Conservation (phyloP, 2,329 filamentous ascomycete species). For the Lasiodiplodia gonubiensis region DNA sequence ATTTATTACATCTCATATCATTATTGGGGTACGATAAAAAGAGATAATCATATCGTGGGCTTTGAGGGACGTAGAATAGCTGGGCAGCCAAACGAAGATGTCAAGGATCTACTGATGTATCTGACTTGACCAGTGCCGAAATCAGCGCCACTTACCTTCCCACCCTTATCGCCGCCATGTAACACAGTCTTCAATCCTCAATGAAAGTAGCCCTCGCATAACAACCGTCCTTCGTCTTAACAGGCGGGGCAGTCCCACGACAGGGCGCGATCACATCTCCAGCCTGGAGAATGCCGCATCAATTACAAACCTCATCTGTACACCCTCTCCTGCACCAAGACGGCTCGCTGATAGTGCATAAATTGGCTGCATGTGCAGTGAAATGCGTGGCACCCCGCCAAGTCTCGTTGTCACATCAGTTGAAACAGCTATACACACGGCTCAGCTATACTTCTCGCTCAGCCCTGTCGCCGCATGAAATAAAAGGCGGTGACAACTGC, state of each 20-base stretch:
- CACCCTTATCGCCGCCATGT: background rate
- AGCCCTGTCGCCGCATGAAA: background rate
- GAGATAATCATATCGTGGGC: background rate
- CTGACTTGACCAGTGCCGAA: background rate
- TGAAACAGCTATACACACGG: constrained; percentile 21
- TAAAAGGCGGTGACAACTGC: background rate
- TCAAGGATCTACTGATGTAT: background rate
- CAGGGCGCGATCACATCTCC: background rate
- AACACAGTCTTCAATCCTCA: too few relatives aligned
- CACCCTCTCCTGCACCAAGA: background rate
- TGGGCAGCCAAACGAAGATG: background rate
- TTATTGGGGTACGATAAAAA: background rate
- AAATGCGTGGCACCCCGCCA: background rate
- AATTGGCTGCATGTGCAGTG: background rate
- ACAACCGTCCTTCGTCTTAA: too few relatives aligned
- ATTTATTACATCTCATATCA: background rate
- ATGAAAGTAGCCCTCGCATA: too few relatives aligned
- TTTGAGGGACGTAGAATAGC: background rate
- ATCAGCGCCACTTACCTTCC: too few relatives aligned
- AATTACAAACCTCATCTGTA: background rate
- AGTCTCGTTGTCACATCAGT: background rate
- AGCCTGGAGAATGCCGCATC: background rate
- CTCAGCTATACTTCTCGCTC: constrained; percentile 13
- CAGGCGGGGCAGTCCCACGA: background rate
- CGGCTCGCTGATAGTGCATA: background rate